A percentile compares a stretch with the other conserved stretches of the same genome.
These are phyloP conservation scores for Pythium graminicola DNA, from an alignment of 352 stramenopile genomes.

Conservation along the genomic window DNA sequence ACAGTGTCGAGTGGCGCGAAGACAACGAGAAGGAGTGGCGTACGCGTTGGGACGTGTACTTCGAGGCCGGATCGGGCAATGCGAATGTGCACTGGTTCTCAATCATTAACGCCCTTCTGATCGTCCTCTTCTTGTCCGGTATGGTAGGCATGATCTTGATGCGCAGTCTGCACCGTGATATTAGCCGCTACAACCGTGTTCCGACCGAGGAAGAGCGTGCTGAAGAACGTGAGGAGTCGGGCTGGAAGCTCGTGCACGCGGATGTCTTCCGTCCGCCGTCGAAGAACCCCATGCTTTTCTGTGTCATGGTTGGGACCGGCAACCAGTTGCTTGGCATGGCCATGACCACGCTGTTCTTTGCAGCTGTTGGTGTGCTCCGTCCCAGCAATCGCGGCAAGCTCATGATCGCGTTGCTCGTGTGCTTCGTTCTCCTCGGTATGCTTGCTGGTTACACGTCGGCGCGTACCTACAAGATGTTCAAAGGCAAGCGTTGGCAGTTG, in stretches of 20 bases:
- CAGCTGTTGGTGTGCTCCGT: constrained; percentile 93
- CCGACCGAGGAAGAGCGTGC: constrained; percentile 95
- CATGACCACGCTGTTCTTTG: constrained; percentile 96
- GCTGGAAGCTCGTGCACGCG: constrained; percentile 99
- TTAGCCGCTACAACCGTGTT: constrained; percentile 96
- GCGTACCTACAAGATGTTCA: constrained; percentile 99
- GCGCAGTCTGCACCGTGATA: constrained; percentile 97
- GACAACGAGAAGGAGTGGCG: constrained; percentile 96
- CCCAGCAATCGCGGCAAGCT: constrained; percentile 97
- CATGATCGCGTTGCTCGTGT: constrained; percentile 96
- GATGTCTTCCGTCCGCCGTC: constrained; percentile 98
- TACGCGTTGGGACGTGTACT: constrained; percentile 99
- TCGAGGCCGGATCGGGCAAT: constrained; percentile 84
- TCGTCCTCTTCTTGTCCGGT: constrained; percentile 97
- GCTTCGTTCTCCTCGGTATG: constrained; percentile 96
- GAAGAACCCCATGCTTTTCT: constrained; percentile 95
- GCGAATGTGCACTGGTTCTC: constrained; percentile 99
- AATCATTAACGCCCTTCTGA: constrained; percentile 99
- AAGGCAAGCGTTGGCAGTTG: constrained; percentile 97
- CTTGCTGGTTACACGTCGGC: constrained; percentile 95
- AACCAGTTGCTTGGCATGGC: constrained; percentile 96
- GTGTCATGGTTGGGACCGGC: constrained; percentile 96
- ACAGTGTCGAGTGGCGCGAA: constrained; percentile 96
- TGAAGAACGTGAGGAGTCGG: constrained; percentile 96
- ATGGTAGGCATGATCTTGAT: constrained; percentile 99